Conservation (phyloP, 306 rosid species). For the Cercis canadensis region DNA sequence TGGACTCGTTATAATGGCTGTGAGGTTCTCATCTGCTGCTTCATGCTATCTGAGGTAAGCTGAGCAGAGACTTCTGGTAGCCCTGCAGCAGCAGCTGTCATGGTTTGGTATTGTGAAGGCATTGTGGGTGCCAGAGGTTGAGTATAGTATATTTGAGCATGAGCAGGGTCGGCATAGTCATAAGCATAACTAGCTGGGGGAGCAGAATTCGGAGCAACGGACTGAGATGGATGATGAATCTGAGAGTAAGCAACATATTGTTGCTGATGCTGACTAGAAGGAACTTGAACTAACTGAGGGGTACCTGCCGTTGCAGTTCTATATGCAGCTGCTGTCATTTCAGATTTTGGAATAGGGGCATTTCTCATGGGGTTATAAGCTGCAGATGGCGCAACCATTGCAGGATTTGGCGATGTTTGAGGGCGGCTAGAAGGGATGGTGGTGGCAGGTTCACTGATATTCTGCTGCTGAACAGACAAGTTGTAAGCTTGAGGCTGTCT, state of each 20-base stretch:
- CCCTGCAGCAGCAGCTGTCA: constrained; percentile 64
- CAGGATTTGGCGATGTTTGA: constrained; percentile 65
- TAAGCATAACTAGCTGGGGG: constrained; percentile 60
- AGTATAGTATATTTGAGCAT: constrained; percentile 79
- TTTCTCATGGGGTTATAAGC: constrained; percentile 69
- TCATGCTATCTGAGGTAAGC: constrained; percentile 71
- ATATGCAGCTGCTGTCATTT: constrained; percentile 67
- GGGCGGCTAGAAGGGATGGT: constrained; percentile 58
- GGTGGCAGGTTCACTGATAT: constrained; percentile 58
- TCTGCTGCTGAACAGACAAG: constrained; percentile 70
- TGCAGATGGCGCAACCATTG: constrained; percentile 51
- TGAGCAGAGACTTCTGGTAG: constrained; percentile 67
- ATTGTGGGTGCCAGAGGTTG: constrained; percentile 76
- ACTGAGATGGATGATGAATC: constrained; percentile 86
- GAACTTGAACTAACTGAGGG: constrained; percentile 76
- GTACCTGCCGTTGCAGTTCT: constrained; percentile 66
- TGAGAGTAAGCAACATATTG: constrained; percentile 79
- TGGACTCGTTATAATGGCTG: constrained; percentile 60
- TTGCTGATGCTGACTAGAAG: constrained; percentile 80
- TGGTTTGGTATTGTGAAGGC: constrained; percentile 90
- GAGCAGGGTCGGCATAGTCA: constrained; percentile 74
- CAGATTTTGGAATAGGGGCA: constrained; percentile 68
- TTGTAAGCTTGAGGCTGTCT: constrained; percentile 82
- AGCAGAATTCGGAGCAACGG: constrained; percentile 61
- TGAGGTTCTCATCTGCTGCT: constrained; percentile 86